A percentile compares a stretch with the other conserved stretches of the same genome.
Evolutionary conservation across 352 stramenopile species (phyloP).

Genomic region (Phytophthora ohioensis): DNA sequence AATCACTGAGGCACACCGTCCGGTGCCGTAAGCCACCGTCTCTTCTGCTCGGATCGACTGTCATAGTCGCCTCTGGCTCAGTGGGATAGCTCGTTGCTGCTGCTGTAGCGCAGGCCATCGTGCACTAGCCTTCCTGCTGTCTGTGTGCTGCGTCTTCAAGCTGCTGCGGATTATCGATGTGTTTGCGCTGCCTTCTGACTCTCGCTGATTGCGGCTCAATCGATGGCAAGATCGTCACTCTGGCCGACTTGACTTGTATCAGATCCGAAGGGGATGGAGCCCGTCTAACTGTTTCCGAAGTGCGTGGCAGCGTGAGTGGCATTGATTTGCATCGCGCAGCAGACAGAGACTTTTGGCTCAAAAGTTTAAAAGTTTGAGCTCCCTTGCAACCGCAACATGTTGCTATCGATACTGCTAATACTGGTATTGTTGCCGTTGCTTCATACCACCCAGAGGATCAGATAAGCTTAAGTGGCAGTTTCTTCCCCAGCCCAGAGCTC

Average conservation of each 20-base stretch:
- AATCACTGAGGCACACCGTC: constrained; percentile 29
- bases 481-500: constrained; percentile 5
- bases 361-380: not conserved
- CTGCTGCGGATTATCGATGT: not conserved
- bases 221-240: constrained; percentile 23
- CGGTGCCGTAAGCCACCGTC: constrained; percentile 22
- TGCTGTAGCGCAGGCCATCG: no score
- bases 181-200: not conserved
- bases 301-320: constrained; percentile 25
- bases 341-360: not conserved
- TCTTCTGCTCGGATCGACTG: constrained; percentile 7
- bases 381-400: not conserved
- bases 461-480: constrained; percentile 19
- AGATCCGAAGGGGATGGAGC: constrained; percentile 20
- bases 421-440: not conserved
- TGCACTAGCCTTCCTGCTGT: no score
- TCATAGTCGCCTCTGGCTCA: no score
- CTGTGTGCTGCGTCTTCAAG: no score
- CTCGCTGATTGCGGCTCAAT: no score
- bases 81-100: no score
- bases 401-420: not conserved
- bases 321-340: constrained; percentile 22
- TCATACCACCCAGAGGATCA: constrained; percentile 5
- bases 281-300: constrained; percentile 28
- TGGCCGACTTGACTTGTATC: constrained; percentile 24